Base-by-base conservation (phyloP, 2,329 filamentous ascomycete genomes). In the Exophiala aquamarina region DNA sequence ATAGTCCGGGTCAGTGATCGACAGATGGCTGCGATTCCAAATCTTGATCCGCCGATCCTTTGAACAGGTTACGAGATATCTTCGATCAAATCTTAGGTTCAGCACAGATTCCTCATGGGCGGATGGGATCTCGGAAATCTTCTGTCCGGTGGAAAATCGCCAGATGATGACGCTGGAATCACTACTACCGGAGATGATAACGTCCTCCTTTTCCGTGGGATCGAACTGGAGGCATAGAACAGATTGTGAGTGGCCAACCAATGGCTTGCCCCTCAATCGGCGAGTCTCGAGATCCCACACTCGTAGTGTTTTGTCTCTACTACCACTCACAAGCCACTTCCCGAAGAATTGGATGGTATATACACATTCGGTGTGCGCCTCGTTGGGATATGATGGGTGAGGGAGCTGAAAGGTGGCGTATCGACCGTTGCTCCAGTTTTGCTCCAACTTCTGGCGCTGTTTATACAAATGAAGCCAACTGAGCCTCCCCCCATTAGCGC, bases 31-130 rank as follows among this genome's bases (percentile, higher is more conserved):
- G 4, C 93, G 83, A 65, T 92, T 97, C 80, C 95, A 98, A 14
- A 98, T 84, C 67, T 96, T 96, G 74, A 98, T 95, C 1, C 86
- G 86, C 67, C 91, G 94, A 67, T 98, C 93, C 66, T 98, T 98
- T 39, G 92, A 97, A 62, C 93, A 97, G 1, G 93, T 98, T 10
- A 97, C 89, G 3, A 98, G 76, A 54, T 94, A 94, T 7, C 89
- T 82, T 56, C 89, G 85, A 63, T 97, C 91, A 58, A 97, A 98
- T 52, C 88, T 82, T 47, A 98, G 82, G 62, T 97, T 97, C 13
- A 98, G 74, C 0, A 98, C 91, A 0, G 92, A 95, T 66, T 98
- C 93, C 21, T 77, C 74, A 64, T 98, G 93, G 0, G 92, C 92
- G 35, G 81, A 76, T 1, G 76, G 75, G 23, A 97, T 80, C 47